Conservation (phyloP, 495 filamentous ascomycete genomes). For the Sordaria brevicollis region DNA sequence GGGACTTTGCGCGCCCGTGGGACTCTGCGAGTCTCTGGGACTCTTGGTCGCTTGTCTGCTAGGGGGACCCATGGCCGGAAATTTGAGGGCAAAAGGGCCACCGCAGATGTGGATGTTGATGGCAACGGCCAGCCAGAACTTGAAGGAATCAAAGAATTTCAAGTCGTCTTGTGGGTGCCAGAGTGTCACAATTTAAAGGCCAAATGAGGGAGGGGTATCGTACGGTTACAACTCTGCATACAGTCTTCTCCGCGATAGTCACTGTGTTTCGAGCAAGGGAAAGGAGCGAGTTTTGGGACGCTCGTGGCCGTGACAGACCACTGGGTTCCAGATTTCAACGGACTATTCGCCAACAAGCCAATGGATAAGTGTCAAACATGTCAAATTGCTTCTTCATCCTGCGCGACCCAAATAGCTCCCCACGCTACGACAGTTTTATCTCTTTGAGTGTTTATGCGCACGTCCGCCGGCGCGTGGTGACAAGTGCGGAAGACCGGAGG, state of each 20-base stretch:
- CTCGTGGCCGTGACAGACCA: not conserved
- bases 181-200: not conserved
- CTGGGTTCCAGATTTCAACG: not conserved
- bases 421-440: not conserved
- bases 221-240: not conserved
- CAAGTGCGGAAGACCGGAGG: too few species aligned
- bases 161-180: not conserved
- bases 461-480: too few species aligned
- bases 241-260: not conserved
- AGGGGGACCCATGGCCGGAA: not conserved
- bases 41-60: not conserved
- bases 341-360: not conserved
- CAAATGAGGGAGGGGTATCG: not conserved
- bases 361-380: not conserved
- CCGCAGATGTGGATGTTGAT: not conserved
- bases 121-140: not conserved
- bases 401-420: not conserved
- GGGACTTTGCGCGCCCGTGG: not conserved
- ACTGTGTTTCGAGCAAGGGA: too few species aligned
- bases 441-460: too few species aligned
- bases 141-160: too few species aligned
- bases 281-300: too few species aligned
- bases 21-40: not conserved
- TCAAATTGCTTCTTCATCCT: not conserved
- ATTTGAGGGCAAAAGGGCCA: not conserved